Evolutionary conservation across 345 rosid genomes (phyloP).

Genomic region (Odontarrhena argentea): DNA sequence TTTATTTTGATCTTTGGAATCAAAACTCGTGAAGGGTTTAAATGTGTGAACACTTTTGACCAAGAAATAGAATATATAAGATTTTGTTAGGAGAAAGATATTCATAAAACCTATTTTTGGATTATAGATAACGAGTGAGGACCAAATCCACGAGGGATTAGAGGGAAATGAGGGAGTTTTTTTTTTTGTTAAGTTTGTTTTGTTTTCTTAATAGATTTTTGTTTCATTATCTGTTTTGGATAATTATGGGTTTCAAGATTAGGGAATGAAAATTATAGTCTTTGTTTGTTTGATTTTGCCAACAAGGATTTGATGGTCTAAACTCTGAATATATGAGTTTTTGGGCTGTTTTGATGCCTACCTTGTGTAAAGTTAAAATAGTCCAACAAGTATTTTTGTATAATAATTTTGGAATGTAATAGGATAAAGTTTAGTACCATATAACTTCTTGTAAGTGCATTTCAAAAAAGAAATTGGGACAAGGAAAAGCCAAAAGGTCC

Average conservation of each 20-base stretch:
- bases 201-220: background rate
- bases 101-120: conserved; percentile 32
- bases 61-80: conserved; percentile 16
- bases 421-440: no score
- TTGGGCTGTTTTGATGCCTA: no score
- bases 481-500: no score
- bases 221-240: conserved; percentile 10
- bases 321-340: no score
- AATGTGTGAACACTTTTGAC: conserved; percentile 23
- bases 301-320: no score
- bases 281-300: no score
- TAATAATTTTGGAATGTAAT: no score
- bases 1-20: conserved; percentile 11
- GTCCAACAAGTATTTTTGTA: no score
- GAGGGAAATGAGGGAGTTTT: background rate
- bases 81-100: conserved; percentile 25
- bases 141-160: conserved; percentile 41
- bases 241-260: background rate
- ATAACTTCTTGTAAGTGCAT: no score
- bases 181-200: background rate
- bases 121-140: conserved; percentile 35
- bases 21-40: conserved; percentile 30
- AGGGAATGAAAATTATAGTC: no score
- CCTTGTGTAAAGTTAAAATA: no score
- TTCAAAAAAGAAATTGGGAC: no score